Conservation (phyloP, 257 asterid species). For the Nicotiana obtusifolia region DNA sequence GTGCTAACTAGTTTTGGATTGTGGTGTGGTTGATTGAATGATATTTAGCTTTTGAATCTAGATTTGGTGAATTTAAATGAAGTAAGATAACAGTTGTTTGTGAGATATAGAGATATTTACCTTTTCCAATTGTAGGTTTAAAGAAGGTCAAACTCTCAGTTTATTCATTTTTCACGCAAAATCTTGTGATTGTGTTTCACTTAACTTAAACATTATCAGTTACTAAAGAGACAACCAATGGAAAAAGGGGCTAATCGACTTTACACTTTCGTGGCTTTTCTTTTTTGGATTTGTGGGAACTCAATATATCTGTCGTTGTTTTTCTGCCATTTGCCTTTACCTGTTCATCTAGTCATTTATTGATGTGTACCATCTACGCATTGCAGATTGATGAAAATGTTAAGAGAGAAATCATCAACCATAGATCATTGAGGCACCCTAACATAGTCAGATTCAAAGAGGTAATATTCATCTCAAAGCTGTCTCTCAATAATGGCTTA, state of each 20-base stretch:
- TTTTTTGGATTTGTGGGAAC: neutral
- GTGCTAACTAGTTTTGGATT: neutral
- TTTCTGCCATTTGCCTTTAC: neutral
- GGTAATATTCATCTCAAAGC: constrained; percentile 29
- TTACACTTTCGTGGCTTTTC: neutral
- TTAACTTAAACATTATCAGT: neutral
- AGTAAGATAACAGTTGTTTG: neutral
- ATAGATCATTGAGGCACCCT: constrained; percentile 89
- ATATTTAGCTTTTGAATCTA: neutral
- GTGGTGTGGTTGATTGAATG: neutral
- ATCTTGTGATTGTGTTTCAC: neutral
- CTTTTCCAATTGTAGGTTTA: neutral
- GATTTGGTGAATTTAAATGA: neutral
- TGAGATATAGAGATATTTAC: neutral
- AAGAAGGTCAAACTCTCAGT: neutral
- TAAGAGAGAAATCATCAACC: constrained; percentile 87
- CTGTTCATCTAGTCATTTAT: neutral
- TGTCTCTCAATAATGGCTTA: neutral
- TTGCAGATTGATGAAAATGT: constrained; percentile 89
- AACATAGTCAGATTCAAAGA: constrained; percentile 86
- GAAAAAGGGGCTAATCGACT: neutral
- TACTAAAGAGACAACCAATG: neutral
- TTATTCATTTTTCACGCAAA: neutral
- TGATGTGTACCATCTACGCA: neutral
- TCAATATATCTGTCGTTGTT: neutral